These are phyloP conservation scores for Bretschneidera sinensis DNA, from an alignment of 345 rosid genomes.

Conservation along the genomic window DNA sequence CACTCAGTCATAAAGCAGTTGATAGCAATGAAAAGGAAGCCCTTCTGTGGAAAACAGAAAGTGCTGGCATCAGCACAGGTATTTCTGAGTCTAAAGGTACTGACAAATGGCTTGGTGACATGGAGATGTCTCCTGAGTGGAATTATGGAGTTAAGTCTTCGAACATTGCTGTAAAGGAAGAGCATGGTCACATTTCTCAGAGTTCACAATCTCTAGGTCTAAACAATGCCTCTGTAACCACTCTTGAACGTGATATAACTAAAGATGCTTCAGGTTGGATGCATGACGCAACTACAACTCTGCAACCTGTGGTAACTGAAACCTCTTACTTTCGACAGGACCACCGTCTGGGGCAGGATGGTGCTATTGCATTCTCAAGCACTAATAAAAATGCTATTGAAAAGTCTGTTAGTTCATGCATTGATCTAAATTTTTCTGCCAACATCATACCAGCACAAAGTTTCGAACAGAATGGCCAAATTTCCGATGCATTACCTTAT, in stretches of 20 bases:
- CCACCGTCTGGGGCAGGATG: constrained; percentile 17
- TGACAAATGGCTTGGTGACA: constrained; percentile 53
- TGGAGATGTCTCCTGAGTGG: constrained; percentile 92
- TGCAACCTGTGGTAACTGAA: constrained; percentile 26
- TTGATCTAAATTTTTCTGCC: constrained; percentile 26
- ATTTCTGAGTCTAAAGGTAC: constrained; percentile 35
- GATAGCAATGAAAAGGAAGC: constrained; percentile 23
- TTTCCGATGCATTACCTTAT: constrained; percentile 26
- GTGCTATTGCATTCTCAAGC: constrained; percentile 17
- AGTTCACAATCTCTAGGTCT: constrained; percentile 23
- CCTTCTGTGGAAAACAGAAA: constrained; percentile 24
- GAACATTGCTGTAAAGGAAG: constrained; percentile 30
- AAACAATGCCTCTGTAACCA: constrained; percentile 23
- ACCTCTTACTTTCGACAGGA: constrained; percentile 25
- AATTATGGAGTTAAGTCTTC: constrained; percentile 41
- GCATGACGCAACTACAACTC: constrained; percentile 23
- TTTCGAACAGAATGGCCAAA: constrained; percentile 27
- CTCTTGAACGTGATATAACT: constrained; percentile 22
- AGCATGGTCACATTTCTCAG: constrained; percentile 25
- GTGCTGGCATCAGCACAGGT: constrained; percentile 21
- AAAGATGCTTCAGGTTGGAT: constrained; percentile 20
- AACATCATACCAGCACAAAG: constrained; percentile 16
- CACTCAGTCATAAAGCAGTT: constrained; percentile 17
- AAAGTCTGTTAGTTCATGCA: constrained; percentile 8
- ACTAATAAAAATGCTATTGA: constrained; percentile 19